These are phyloP conservation scores for Pyrenochaeta sp. DNA, from an alignment of 2,329 filamentous ascomycete species.

Conservation along the genomic window DNA sequence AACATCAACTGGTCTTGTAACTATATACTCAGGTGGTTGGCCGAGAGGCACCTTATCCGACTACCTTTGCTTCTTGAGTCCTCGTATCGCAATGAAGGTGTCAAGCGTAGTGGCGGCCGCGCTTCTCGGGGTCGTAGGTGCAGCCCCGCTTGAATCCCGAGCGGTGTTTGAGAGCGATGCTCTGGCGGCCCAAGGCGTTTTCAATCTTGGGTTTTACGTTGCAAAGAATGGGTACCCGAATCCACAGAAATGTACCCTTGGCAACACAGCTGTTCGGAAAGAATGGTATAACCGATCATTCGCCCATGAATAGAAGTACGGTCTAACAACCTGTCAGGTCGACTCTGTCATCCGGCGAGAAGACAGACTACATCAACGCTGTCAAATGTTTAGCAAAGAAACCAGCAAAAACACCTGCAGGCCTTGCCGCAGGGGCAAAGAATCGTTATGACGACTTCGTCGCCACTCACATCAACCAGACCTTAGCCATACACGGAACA, in stretches of 20 bases:
- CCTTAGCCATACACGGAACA: conserved; percentile 38
- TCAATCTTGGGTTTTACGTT: conserved; percentile 43
- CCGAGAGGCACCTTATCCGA: background rate
- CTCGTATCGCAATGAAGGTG: conserved; percentile 28
- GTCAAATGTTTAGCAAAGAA: conserved; percentile 40
- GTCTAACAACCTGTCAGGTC: conserved; percentile 20
- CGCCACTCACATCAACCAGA: conserved; percentile 43
- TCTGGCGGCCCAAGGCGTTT: conserved; percentile 42
- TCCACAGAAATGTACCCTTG: conserved; percentile 43
- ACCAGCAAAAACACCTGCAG: conserved; percentile 32
- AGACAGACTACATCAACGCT: conserved; percentile 40
- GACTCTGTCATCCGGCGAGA: conserved; percentile 24
- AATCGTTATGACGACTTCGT: conserved; percentile 46
- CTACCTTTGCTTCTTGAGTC: conserved; percentile 1
- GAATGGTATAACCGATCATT: conserved; percentile 52
- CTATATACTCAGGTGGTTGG: conserved; percentile 1
- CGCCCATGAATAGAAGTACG: background rate
- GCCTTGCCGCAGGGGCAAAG: conserved; percentile 34
- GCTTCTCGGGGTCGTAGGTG: conserved; percentile 23
- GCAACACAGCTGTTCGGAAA: conserved; percentile 50
- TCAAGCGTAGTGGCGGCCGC: conserved; percentile 17
- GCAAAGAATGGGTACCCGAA: conserved; percentile 29
- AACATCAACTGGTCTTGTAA: background rate
- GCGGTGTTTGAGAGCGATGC: conserved; percentile 39
- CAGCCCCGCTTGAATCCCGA: conserved; percentile 27